Evolutionary conservation across 139 green algal species (phyloP).

Genomic region (Coelastrella sp.): DNA sequence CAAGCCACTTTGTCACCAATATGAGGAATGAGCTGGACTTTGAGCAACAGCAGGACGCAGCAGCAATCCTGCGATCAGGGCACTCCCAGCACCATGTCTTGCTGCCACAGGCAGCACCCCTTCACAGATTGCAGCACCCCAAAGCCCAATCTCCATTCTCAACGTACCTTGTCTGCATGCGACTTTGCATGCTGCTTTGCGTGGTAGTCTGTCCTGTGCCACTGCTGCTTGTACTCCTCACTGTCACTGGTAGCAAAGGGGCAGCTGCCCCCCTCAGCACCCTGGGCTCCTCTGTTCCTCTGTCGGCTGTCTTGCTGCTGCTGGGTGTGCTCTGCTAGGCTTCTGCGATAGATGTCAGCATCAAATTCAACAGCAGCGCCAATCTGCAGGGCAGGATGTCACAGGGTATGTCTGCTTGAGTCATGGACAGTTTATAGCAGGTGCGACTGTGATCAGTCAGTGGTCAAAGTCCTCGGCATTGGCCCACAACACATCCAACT

Average conservation of each 20-base stretch:
- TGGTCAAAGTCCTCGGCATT: no score
- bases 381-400: slow-evolving; percentile 21
- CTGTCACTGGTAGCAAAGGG: slow-evolving; percentile 7
- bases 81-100: neutral
- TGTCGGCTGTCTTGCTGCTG: slow-evolving; percentile 16
- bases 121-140: neutral
- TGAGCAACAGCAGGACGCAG: no score
- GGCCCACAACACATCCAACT: no score
- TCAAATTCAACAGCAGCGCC: slow-evolving; percentile 20
- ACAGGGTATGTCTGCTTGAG: neutral
- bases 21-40: no score
- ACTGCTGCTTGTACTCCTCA: slow-evolving; percentile 18
- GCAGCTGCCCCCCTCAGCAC: neutral
- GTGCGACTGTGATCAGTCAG: no score
- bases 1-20: no score
- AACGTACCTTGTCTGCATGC: slow-evolving; percentile 29
- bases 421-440: no score
- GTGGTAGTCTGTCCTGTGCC: slow-evolving; percentile 22
- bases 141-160: no score
- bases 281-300: neutral
- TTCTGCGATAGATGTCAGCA: slow-evolving; percentile 7
- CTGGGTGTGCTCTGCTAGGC: neutral
- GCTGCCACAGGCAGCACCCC: neutral
- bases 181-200: neutral
- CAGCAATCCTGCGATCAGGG: neutral